Evolutionary conservation across 2,329 filamentous ascomycete species (phyloP).

Genomic region (Ophiostoma angusticollis): DNA sequence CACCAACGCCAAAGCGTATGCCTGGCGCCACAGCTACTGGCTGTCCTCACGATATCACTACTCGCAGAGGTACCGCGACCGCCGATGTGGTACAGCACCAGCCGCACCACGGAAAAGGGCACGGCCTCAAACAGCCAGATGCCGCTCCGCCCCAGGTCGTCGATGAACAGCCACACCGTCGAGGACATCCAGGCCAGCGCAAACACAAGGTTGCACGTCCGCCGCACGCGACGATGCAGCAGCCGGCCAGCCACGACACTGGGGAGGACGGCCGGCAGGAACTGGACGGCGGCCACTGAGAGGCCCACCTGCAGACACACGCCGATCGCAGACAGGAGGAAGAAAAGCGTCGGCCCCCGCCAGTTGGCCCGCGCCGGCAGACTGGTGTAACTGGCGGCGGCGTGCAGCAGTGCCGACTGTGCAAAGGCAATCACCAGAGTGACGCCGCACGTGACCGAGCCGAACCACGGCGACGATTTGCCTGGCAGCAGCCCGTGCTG

Average conservation of each 20-base stretch:
- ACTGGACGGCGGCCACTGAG: slow-evolving; percentile 19
- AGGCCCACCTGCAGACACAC: slow-evolving; percentile 44
- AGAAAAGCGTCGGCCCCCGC: slow-evolving; percentile 54
- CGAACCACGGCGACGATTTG: slow-evolving; percentile 20
- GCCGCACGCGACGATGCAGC: slow-evolving; percentile 22
- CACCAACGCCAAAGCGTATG: slow-evolving; percentile 54
- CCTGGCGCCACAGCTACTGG: slow-evolving; percentile 31
- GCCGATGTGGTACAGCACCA: slow-evolving; percentile 24
- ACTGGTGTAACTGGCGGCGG: slow-evolving; percentile 53
- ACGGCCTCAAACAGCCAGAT: slow-evolving; percentile 74
- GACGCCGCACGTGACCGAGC: slow-evolving; percentile 14
- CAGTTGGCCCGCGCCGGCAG: slow-evolving; percentile 35
- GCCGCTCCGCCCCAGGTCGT: slow-evolving; percentile 63
- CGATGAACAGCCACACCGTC: slow-evolving; percentile 52
- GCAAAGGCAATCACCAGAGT: slow-evolving; percentile 41
- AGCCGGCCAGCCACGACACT: too few species aligned
- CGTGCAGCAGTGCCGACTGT: slow-evolving; percentile 58
- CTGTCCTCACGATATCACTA: slow-evolving; percentile 47
- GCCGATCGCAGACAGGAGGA: slow-evolving; percentile 55
- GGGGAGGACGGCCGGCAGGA: too few species aligned
- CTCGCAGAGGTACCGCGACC: neutral
- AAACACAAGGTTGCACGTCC: slow-evolving; percentile 47
- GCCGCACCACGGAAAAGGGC: slow-evolving; percentile 59
- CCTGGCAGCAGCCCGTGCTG: slow-evolving; percentile 26
- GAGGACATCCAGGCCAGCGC: slow-evolving; percentile 53